Evolutionary conservation across 2,329 filamentous ascomycete genomes (phyloP), one percentile per base, ranked within the genome.

Genomic region (Penicillium sp.): DNA sequence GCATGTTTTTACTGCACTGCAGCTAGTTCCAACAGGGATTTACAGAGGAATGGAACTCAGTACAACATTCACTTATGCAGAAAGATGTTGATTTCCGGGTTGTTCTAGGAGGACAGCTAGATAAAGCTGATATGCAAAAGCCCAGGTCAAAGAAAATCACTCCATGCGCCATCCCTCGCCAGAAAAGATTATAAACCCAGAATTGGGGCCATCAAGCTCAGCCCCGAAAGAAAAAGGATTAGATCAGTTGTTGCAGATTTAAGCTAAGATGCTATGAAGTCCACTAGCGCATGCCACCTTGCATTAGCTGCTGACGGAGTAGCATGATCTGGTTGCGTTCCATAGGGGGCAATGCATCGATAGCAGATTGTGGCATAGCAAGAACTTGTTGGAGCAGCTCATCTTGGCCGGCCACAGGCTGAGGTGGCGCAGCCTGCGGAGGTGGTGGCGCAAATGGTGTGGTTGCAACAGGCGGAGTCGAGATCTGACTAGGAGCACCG

Each of bases 371-470:
- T 2, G 92, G 85, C 78, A 97, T 86, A 53, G 84, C 85, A 79
- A 97, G 81, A 48, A 97, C 89, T 67, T 92, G 90, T 62, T 89
- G 85, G 72, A 96, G 87, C 53, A 96, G 82, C 44, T 88, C 86
- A 48, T 91, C 87, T 43, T 90, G 85, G 58, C 89, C 85, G 43
- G 78, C 79, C 31, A 74, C 73, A 21, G 72, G 49, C 33, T 54
- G 57, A 9, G 52, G 52, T 43, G 78, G 79, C 27, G 73, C 73
- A 19, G 72, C 47, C 33, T 59, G 57, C 11, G 44, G 44, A 31
- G 78, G 78, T 50, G 82, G 83, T 21, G 76, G 75, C 33, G 71
- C 72, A 56, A 75, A 77, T 33, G 72, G 72, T 21, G 69, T 73
- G 49, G 70, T 77, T 46, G 78, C 78, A 44, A 74, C 71, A 4